Base-by-base conservation (phyloP, 2,329 filamentous ascomycete genomes). In the Myriosclerotinia scirpicola region DNA sequence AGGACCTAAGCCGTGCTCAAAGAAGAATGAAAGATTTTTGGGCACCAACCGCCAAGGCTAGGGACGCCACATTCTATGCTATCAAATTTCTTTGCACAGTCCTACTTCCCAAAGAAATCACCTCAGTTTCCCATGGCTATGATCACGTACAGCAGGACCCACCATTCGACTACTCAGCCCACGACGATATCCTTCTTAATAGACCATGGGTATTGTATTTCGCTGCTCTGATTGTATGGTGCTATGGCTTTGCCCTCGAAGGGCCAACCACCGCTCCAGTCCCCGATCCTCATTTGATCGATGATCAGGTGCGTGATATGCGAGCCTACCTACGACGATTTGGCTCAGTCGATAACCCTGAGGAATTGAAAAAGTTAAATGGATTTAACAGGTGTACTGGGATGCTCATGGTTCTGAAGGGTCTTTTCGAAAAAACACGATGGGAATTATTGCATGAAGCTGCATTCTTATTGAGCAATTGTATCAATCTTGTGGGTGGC, bases 171-270 rank as follows among this genome's bases (percentile, higher is more conserved):
- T 99, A 98, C 77, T 89, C 88, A 22, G 92, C 93, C 0, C 86
- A 92, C 26, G 91, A 97, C 73, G 95, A 99, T 73, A 90, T 93
- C 64, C 83, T 97, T 1, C 84, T 98, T 68, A 96, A 98, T 75
- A 85, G 95, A 20, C 92, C 94, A 0, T 99, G 95, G 94, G 93
- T 97, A 14, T 82, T 98, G 62, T 99, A 97, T 78, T 96, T 97
- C 75, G 92, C 95, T 0, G 88, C 89, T 0, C 83, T 99, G 17
- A 92, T 97, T 30, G 91, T 98, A 0, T 99, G 95, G 95, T 92
- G 88, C 68, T 99, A 98, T 74, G 94, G 93, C 2, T 97, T 88
- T 76, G 93, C 94, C 0, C 81, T 96, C 26, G 95, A 98, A 72
- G 95, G 95, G 0, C 85, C 92, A 0, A 86, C 91, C 67, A 80